Evolutionary conservation across 768 basidiomycete species (phyloP).

Genomic region (Lentinula guzmanii): DNA sequence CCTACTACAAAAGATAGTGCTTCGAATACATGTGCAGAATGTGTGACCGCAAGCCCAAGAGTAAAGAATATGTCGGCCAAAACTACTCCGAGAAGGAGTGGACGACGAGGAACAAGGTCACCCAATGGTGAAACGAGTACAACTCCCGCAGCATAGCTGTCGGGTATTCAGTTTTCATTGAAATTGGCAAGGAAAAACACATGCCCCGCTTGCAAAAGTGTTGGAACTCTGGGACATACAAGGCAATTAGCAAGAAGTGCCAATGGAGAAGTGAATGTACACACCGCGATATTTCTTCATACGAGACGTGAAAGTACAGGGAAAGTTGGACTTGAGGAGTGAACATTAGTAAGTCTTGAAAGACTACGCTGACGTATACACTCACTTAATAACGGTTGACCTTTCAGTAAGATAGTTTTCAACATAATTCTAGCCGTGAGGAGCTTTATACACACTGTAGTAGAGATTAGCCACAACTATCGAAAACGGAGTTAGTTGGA

Average conservation of each 20-base stretch:
- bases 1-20: slow-evolving; percentile 68
- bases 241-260: slow-evolving; percentile 10
- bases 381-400: slow-evolving; percentile 72
- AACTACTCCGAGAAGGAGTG: slow-evolving; percentile 57
- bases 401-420: slow-evolving; percentile 15
- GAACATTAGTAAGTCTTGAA: background rate
- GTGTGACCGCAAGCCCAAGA: slow-evolving; percentile 66
- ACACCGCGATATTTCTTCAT: slow-evolving; percentile 33
- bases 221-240: slow-evolving; percentile 44
- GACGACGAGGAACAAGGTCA: slow-evolving; percentile 73
- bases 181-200: slow-evolving; percentile 5
- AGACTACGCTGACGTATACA: slow-evolving; percentile 6
- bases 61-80: slow-evolving; percentile 50
- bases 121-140: slow-evolving; percentile 77
- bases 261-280: background rate
- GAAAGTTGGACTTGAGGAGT: slow-evolving; percentile 33
- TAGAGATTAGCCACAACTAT: slow-evolving; percentile 72
- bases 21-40: slow-evolving; percentile 55
- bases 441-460: slow-evolving; percentile 37
- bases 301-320: slow-evolving; percentile 31
- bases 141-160: slow-evolving; percentile 67
- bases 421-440: background rate
- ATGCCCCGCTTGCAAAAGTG: slow-evolving; percentile 64
- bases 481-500: background rate
- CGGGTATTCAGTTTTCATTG: background rate